Conservation (phyloP, 2,329 filamentous ascomycete species). For the Cladosporium sp. region DNA sequence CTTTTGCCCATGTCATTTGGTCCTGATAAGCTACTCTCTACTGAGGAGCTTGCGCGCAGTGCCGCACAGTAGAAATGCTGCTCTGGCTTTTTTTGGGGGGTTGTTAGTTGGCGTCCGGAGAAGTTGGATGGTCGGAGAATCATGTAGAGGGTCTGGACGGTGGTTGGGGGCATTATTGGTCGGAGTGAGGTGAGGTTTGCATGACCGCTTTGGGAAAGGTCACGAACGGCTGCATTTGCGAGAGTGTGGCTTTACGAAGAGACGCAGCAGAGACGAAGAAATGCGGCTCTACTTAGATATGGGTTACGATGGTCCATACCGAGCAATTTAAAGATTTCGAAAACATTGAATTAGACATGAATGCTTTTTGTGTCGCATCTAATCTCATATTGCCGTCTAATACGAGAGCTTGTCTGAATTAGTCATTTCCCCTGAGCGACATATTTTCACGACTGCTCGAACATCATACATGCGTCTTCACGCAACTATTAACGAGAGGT, state of each 20-base stretch:
- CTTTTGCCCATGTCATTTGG: constrained; percentile 56
- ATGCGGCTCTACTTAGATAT: not conserved
- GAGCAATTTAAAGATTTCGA: not conserved
- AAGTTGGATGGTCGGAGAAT: not conserved
- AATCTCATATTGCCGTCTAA: not conserved
- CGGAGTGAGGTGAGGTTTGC: not conserved
- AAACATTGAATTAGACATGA: not conserved
- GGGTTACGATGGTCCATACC: not conserved
- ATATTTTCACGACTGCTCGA: not conserved
- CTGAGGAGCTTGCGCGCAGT: constrained; percentile 27
- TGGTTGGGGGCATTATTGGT: not conserved
- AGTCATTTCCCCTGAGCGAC: not conserved
- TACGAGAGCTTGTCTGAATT: not conserved
- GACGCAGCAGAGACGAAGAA: not conserved
- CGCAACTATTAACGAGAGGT: not conserved
- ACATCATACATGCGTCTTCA: not conserved
- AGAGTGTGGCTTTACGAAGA: not conserved
- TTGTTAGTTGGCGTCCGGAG: not conserved
- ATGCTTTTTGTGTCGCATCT: not conserved
- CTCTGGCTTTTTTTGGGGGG: too few species aligned
- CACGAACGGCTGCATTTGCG: not conserved
- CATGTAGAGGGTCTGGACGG: not conserved
- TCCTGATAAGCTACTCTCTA: constrained; percentile 46
- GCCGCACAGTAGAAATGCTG: not conserved
- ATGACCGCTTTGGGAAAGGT: not conserved